Conservation (phyloP, 2,329 filamentous ascomycete species). For the Sporothrix protearum region DNA sequence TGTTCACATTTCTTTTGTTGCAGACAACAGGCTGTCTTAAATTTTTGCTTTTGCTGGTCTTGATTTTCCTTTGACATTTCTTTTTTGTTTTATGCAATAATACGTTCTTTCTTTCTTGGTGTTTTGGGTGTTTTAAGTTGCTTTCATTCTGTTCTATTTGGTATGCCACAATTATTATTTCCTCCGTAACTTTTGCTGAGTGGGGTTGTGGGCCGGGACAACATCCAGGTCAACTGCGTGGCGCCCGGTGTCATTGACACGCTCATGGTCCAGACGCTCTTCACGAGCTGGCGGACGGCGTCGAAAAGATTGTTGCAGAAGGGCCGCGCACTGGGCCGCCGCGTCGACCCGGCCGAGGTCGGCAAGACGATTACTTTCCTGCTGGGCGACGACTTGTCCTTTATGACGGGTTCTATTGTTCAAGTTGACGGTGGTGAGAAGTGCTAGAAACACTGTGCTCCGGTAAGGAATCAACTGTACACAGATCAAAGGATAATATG, state of each 20-base stretch:
- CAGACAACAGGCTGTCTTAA: no score
- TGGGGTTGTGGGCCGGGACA: slow-evolving; percentile 31
- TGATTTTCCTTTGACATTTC: no score
- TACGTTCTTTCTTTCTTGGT: no score
- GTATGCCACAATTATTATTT: no score
- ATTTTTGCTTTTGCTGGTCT: no score
- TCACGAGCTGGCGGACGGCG: slow-evolving; percentile 36
- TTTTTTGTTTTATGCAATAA: no score
- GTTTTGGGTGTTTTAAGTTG: no score
- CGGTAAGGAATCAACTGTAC: not conserved
- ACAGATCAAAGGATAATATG: not conserved
- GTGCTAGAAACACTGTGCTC: not conserved
- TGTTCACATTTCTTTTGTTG: no score
- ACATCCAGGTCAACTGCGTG: slow-evolving; percentile 31
- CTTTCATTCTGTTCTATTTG: no score
- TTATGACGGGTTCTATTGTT: slow-evolving; percentile 13
- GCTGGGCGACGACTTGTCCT: slow-evolving; percentile 35
- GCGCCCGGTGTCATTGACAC: slow-evolving; percentile 33
- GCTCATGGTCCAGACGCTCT: slow-evolving; percentile 31
- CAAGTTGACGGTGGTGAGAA: slow-evolving; percentile 15
- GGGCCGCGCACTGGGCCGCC: slow-evolving; percentile 35
- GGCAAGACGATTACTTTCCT: slow-evolving; percentile 46
- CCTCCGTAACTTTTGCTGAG: no score
- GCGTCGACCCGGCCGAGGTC: slow-evolving; percentile 50
- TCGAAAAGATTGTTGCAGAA: slow-evolving; percentile 44